Evolutionary conservation across 164 flowering plant species (phyloP).

Genomic region (Macadamia integrifolia): DNA sequence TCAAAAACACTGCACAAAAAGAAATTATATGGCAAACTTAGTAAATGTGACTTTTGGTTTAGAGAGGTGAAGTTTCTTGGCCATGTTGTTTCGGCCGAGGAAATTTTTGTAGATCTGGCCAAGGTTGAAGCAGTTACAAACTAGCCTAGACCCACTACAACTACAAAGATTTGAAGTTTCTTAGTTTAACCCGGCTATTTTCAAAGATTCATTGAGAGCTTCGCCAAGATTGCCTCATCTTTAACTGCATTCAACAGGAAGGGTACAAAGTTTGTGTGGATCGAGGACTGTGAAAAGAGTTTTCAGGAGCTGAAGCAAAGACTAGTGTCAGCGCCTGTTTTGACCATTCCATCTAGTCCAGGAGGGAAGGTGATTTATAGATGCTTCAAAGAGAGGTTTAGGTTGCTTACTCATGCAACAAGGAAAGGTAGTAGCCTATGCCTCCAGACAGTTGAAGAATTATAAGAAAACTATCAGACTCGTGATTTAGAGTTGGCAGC

Average conservation of each 20-base stretch:
- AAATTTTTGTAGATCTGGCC: background rate
- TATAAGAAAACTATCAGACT: no score
- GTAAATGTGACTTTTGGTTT: background rate
- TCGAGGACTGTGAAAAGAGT: background rate
- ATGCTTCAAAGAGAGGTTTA: no score
- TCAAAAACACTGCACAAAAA: background rate
- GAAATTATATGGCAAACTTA: background rate
- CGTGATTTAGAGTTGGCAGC: no score
- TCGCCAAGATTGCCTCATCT: background rate
- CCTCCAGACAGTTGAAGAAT: no score
- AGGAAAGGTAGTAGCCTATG: no score
- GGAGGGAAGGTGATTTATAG: no score
- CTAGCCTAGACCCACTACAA: conserved; percentile 2
- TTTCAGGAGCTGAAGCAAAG: no score
- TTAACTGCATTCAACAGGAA: conserved; percentile 5
- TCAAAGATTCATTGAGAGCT: conserved; percentile 13
- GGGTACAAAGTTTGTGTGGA: no score
- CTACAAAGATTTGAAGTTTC: conserved; percentile 10
- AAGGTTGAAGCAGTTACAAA: conserved; percentile 6
- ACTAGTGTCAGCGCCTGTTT: no score
- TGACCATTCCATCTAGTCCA: no score
- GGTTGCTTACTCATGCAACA: no score
- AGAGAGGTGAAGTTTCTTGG: background rate
- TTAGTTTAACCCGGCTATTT: conserved; percentile 17
- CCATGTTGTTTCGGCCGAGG: background rate